Evolutionary conservation across 768 basidiomycete species (phyloP).

Genomic region (Coprinellus micaceus): DNA sequence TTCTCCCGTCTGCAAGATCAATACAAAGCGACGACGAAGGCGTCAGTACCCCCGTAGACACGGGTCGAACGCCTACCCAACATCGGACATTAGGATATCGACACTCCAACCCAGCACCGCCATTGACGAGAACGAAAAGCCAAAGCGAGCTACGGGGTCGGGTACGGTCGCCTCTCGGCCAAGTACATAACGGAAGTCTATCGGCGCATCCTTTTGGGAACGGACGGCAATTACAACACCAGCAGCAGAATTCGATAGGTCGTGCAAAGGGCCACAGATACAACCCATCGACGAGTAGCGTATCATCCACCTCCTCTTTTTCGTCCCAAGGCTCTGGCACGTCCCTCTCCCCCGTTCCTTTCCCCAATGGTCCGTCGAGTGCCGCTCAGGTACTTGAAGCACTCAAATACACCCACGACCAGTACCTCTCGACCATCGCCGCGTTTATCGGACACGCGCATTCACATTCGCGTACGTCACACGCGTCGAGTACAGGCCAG

Average conservation of each 20-base stretch:
- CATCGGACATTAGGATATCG: constrained; percentile 18
- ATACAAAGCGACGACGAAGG: constrained; percentile 19
- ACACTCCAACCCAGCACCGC: constrained; percentile 14
- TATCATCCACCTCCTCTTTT: constrained; percentile 65
- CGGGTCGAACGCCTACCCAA: constrained; percentile 33
- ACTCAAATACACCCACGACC: constrained; percentile 81
- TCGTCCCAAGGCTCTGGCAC: constrained; percentile 57
- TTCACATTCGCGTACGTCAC: constrained; percentile 83
- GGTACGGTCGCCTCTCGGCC: background rate
- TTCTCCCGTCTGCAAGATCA: constrained; percentile 18
- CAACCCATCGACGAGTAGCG: constrained; percentile 62
- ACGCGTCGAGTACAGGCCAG: constrained; percentile 90
- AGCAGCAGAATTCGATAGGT: constrained; percentile 21
- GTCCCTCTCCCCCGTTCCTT: constrained; percentile 46
- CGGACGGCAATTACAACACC: background rate
- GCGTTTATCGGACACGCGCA: constrained; percentile 98
- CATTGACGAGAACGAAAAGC: constrained; percentile 12
- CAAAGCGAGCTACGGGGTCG: constrained; percentile 13
- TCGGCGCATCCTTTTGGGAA: background rate
- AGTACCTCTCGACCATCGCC: constrained; percentile 89
- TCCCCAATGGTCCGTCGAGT: constrained; percentile 71
- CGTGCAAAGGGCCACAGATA: constrained; percentile 40
- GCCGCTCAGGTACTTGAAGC: constrained; percentile 69
- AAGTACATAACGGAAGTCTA: background rate
- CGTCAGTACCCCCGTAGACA: constrained; percentile 19